Evolutionary conservation across 306 rosid species (phyloP).

Genomic region (Gastrolobium villosum): DNA sequence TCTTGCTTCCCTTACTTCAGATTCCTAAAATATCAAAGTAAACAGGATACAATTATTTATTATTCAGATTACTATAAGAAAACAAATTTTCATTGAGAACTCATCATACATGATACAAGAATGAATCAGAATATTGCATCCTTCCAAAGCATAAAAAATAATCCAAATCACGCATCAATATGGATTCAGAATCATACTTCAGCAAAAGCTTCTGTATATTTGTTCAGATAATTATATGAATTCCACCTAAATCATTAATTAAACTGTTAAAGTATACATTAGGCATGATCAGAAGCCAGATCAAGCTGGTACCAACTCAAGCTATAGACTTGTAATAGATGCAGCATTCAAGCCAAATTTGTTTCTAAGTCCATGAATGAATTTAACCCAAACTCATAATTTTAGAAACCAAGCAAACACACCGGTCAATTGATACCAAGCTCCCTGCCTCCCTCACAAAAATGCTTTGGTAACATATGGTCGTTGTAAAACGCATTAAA

Average conservation of each 20-base stretch:
- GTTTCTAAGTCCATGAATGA: conserved; percentile 2
- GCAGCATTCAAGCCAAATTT: conserved; percentile 3
- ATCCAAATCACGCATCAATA: conserved; percentile 20
- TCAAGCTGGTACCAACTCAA: conserved; percentile 5
- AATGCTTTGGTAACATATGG: conserved; percentile 1
- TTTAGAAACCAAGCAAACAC: conserved; percentile 2
- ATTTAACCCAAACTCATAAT: conserved; percentile 34
- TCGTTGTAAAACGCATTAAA: conserved; percentile 33
- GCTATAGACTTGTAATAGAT: background rate
- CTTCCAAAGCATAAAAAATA: background rate
- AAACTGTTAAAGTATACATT: background rate
- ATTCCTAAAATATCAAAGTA: conserved; percentile 70
- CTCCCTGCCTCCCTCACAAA: conserved; percentile 7
- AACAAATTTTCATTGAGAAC: conserved; percentile 26
- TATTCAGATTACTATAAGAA: conserved; percentile 25
- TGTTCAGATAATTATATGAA: background rate
- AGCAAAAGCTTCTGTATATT: conserved; percentile 4
- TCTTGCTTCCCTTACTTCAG: conserved; percentile 94
- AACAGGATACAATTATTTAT: conserved; percentile 39
- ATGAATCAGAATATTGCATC: conserved; percentile 8
- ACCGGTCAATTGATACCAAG: conserved; percentile 3
- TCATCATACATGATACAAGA: conserved; percentile 1
- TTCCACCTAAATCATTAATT: conserved; percentile 4
- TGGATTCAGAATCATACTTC: conserved; percentile 13
- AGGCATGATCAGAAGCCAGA: conserved; percentile 13